Base-by-base conservation (phyloP, 176 grass and related monocot species). In the Miscanthus lutarioriparius region DNA sequence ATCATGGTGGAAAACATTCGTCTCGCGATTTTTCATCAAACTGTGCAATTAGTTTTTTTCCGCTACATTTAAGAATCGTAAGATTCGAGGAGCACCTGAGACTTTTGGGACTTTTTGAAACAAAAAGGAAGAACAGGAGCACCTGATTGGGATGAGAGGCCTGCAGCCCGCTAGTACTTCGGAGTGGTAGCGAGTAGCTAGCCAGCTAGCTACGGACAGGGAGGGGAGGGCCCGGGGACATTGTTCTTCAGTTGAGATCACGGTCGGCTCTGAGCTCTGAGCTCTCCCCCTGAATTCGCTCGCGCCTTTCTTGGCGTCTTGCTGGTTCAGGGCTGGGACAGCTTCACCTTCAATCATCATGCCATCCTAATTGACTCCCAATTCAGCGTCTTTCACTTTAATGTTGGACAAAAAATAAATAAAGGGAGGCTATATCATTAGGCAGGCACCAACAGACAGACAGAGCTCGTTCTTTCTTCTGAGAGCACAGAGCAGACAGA, bases 241-340 rank as follows among this genome's bases (percentile, higher is more conserved):
- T 66, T 65, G 44, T 65, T 77, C 79, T 86, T 90, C 41, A 30
- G 66, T 78, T 82, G 79, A n/a, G 78, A 90, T 90, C 83, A 74
- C 38, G 83, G 83, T 82, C 79, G 84, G 74, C 73, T 78, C 67
- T 17, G 19, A 20, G 74, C 73, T 78, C 67, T 17, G 19, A 20
- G 3, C 66, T 39, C 22, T 44, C 23, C 26, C 28, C 83, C 88
- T 83, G 66, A 82, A 82, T 78, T 86, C 6, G 66, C 35, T 61
- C 41, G 74, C 43, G 59, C 35, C 33, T 44, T 82, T 70, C 36
- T 82, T 76, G 58, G 61, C 84, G 20, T 69, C 59, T 75, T 83
- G 61, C 74, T 23, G 84, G 67, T 45, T 78, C 59, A 26, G 20
- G 25, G 26, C 7, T 75, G 58, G 15, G 67, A 64, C 43, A 25